Percentiles rank a stretch among this genome's conserved stretches.
phyloP scores from a whole-genome alignment of 345 rosid species.

The Rhodamnia argentea region DNA sequence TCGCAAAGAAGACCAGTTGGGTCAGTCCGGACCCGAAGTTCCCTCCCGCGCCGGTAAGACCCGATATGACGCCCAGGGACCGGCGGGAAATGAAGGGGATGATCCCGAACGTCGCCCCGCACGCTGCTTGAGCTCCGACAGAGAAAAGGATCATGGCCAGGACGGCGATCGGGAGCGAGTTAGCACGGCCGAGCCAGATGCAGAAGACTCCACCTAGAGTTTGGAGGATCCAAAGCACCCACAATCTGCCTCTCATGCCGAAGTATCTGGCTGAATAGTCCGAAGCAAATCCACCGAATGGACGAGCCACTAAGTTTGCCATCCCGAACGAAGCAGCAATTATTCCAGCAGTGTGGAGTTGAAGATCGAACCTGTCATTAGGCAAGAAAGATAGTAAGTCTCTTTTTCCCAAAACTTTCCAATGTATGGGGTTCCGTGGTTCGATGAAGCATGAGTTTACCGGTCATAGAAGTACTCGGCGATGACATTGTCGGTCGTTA shows the following conservation, averaged over 20 bases:
- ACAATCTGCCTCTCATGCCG: slow-evolving; percentile 80
- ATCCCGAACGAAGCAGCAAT: slow-evolving; percentile 81
- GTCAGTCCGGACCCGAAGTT: slow-evolving; percentile 80
- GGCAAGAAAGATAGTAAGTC: neutral
- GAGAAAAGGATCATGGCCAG: slow-evolving; percentile 74
- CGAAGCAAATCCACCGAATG: slow-evolving; percentile 66
- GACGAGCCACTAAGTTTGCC: slow-evolving; percentile 75
- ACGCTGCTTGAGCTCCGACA: slow-evolving; percentile 71
- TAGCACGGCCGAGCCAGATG: slow-evolving; percentile 63
- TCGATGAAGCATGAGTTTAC: neutral
- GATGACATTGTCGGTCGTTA: slow-evolving; percentile 67
- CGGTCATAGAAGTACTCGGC: slow-evolving; percentile 67
- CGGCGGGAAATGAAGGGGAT: slow-evolving; percentile 69
- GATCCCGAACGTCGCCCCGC: slow-evolving; percentile 75
- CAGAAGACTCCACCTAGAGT: slow-evolving; percentile 69
- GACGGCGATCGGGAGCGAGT: slow-evolving; percentile 55
- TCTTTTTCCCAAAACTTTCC: neutral
- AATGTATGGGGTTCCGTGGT: neutral
- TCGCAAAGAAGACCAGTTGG: slow-evolving; percentile 53
- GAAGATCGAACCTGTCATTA: slow-evolving; percentile 41
- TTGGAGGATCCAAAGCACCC: slow-evolving; percentile 69
- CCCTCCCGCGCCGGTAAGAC: slow-evolving; percentile 70
- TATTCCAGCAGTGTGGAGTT: slow-evolving; percentile 64
- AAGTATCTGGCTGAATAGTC: slow-evolving; percentile 42
- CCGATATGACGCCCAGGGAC: slow-evolving; percentile 69